Evolutionary conservation across 352 stramenopile species (phyloP), one percentile per base, ranked within the genome.

Genomic region (Globisporangium sylvaticum): DNA sequence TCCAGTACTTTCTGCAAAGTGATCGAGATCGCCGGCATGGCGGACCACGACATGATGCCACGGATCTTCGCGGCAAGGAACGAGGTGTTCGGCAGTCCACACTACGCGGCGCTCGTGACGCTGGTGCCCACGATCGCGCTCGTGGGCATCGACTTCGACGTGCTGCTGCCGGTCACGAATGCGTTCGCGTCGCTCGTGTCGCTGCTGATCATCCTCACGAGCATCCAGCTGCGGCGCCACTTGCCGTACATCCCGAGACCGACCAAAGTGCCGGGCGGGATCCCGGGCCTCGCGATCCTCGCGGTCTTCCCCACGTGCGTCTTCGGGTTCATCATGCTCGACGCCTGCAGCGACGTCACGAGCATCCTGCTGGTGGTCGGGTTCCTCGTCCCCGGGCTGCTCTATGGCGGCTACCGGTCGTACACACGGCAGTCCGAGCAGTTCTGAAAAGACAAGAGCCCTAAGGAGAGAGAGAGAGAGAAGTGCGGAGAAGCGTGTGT

Each of bases 1-100:
- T 85, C 83, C 18, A 91, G 96, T 67, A 88, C 97, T 76, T 95
- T 83, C n/a, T 83, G 79, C 18, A 87, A 98, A 73, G 79, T 92
- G 31, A 94, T 87, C 59, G 81, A 97, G 73, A 64, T 98, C 4
- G 65, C 66, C 5, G 75, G 75, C 22, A 86, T 89, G 79, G 78
- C 89, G 10, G 80, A 97, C 60, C 76, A 85, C 48, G 79, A 82
- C 29, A 79, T 96, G 53, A 54, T 97, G 22, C 90, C 88, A 4
- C 77, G 79, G n/a, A 64, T 85, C 18, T 88, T 97, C 48, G 79
- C 83, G 9, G 87, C 71, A 0, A 69, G 74, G 14, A 77, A 69
- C 59, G 44, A 65, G 1, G 34, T 18, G n/a, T 78, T 70, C 55
- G 48, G 62, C 24, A 76, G 70, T 10, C 77, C 75, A 5, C 67